Conservation (phyloP, 805 yeast species). For the Kazachstania psychrophila region DNA sequence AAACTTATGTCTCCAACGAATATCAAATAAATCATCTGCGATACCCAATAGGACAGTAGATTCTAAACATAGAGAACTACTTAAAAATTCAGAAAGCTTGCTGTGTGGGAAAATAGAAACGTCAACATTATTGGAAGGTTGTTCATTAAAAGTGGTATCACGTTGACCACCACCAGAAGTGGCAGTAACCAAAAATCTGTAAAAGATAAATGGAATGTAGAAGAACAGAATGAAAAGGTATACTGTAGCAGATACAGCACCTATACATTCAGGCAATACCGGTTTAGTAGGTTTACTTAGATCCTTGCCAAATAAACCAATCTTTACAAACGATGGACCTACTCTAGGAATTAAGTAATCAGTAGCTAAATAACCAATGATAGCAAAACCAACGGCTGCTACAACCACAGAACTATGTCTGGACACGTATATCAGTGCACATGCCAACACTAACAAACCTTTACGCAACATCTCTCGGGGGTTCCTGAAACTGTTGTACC, state of each 20-base stretch:
- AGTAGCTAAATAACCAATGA: conserved; percentile 57
- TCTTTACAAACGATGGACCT: conserved; percentile 54
- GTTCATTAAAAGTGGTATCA: conserved; percentile 14
- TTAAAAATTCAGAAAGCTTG: conserved; percentile 74
- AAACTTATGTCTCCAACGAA: conserved; percentile 96
- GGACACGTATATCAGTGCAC: conserved; percentile 12
- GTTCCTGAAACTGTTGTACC: no score
- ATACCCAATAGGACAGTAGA: conserved; percentile 79
- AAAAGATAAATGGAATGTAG: conserved; percentile 81
- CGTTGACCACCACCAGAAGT: conserved; percentile 55
- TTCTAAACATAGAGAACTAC: conserved; percentile 76
- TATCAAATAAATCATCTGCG: conserved; percentile 90
- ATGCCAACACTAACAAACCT: conserved; percentile 9
- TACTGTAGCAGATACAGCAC: conserved; percentile 77
- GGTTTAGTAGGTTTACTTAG: conserved; percentile 69
- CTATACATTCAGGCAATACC: conserved; percentile 80
- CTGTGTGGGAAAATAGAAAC: conserved; percentile 56
- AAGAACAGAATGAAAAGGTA: conserved; percentile 74
- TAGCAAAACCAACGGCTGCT: conserved; percentile 56
- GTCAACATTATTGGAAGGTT: conserved; percentile 3
- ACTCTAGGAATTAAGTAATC: conserved; percentile 56
- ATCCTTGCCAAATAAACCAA: conserved; percentile 84
- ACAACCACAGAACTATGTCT: conserved; percentile 19
- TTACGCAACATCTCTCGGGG: conserved; percentile 8
- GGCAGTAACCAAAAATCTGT: conserved; percentile 54